Percentiles rank a stretch among this genome's conserved stretches.
phyloP scores from a whole-genome alignment of 1,284 basidiomycete genomes.

The Pseudozyma sp. region DNA sequence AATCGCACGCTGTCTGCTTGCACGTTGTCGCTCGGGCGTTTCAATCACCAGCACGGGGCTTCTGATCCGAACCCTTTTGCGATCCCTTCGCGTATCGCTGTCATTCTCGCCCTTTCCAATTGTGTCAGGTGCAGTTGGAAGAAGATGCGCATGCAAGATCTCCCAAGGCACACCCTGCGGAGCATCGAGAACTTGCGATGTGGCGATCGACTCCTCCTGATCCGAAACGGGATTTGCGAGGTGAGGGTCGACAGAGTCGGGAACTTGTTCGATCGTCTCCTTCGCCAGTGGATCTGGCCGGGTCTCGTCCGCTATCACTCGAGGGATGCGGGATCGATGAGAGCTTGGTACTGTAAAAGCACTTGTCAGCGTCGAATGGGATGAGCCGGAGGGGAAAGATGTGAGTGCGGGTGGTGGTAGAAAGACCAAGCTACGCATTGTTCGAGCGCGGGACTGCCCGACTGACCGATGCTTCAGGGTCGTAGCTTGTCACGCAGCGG shows the following conservation, averaged over 20 bases:
- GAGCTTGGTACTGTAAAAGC: not conserved
- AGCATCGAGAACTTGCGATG: constrained; percentile 12
- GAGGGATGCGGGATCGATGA: not conserved
- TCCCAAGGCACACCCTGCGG: constrained; percentile 10
- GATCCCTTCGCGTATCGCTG: not conserved
- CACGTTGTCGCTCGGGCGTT: constrained; percentile 15
- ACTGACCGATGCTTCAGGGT: too few relatives aligned
- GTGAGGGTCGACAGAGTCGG: constrained; percentile 25
- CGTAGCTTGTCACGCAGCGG: too few relatives aligned
- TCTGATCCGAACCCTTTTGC: constrained; percentile 25
- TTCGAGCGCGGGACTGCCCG: too few relatives aligned
- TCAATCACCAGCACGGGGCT: constrained; percentile 28
- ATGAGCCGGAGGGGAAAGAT: not conserved
- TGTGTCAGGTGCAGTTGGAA: too few relatives aligned
- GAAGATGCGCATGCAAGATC: constrained; percentile 4
- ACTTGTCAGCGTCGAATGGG: not conserved
- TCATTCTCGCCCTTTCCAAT: too few relatives aligned
- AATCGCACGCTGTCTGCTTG: not conserved
- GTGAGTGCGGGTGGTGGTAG: constrained; percentile 14
- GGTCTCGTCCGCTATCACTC: constrained; percentile 8
- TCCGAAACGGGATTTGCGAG: not conserved
- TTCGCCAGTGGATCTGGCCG: not conserved
- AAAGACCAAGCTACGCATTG: constrained; percentile 19
- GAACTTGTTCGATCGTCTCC: not conserved
- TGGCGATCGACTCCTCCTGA: constrained; percentile 9